phyloP scores from a whole-genome alignment of 768 basidiomycete species.

The Mycena maculata region DNA sequence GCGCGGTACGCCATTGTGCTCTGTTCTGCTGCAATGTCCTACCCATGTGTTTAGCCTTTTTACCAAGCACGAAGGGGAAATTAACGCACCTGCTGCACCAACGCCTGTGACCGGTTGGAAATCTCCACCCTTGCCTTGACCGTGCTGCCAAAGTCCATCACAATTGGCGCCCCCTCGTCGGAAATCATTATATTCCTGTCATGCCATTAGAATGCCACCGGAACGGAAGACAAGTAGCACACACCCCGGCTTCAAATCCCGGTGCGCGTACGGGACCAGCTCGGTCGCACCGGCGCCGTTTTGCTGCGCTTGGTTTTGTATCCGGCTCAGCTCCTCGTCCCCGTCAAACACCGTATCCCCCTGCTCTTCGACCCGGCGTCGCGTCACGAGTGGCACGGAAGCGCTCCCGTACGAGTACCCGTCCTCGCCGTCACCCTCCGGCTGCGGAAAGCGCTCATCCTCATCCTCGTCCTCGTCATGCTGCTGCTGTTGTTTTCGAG shows the following conservation, averaged over 20 bases:
- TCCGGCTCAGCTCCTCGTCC: slow-evolving; percentile 72
- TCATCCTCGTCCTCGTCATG: slow-evolving; percentile 67
- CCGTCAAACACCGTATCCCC: slow-evolving; percentile 81
- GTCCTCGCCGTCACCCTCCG: slow-evolving; percentile 78
- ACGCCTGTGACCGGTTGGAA: slow-evolving; percentile 85
- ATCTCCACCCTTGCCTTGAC: slow-evolving; percentile 87
- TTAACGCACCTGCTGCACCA: slow-evolving; percentile 81
- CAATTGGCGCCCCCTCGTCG: slow-evolving; percentile 90
- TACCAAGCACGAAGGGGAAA: neutral
- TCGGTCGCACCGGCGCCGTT: slow-evolving; percentile 55
- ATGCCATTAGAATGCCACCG: neutral
- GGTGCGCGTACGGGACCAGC: slow-evolving; percentile 91
- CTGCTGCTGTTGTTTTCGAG: slow-evolving; percentile 23
- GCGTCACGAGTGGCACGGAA: slow-evolving; percentile 72
- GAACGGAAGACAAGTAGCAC: slow-evolving; percentile 40
- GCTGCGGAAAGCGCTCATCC: slow-evolving; percentile 78
- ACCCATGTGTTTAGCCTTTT: slow-evolving; percentile 13
- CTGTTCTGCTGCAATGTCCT: slow-evolving; percentile 97
- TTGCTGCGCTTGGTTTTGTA: slow-evolving; percentile 54
- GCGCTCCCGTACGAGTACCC: slow-evolving; percentile 76
- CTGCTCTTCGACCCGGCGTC: slow-evolving; percentile 60
- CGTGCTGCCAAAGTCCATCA: slow-evolving; percentile 98
- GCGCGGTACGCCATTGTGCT: slow-evolving; percentile 99
- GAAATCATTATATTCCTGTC: slow-evolving; percentile 95
- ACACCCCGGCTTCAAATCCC: slow-evolving; percentile 96